Conservation (phyloP, 495 filamentous ascomycete genomes). For the Hypoxylon lienhwacheense region DNA sequence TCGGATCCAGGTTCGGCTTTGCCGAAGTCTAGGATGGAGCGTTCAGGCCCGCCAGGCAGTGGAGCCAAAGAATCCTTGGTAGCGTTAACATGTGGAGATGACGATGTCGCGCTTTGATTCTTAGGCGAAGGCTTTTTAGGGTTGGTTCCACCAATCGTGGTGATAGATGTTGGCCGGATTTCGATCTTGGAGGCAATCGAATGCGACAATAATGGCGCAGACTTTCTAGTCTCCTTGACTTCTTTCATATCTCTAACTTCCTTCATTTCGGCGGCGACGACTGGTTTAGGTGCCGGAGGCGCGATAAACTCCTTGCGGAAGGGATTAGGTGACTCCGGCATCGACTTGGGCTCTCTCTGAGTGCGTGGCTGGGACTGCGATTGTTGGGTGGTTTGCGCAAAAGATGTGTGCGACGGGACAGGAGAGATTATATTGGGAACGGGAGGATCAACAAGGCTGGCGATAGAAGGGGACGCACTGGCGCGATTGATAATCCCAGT, state of each 20-base stretch:
- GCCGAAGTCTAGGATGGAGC: conserved; percentile 56
- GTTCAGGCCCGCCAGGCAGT: conserved; percentile 43
- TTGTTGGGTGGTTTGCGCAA: conserved; percentile 36
- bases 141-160: conserved; percentile 45
- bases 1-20: conserved; percentile 52
- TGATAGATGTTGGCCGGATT: conserved; percentile 43
- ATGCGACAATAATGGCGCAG: conserved; percentile 36
- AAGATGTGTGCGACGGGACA: conserved; percentile 48
- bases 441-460: conserved; percentile 83
- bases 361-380: conserved; percentile 23
- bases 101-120: conserved; percentile 44
- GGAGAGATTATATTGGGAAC: conserved; percentile 50
- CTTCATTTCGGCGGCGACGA: conserved; percentile 36
- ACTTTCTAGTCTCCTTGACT: conserved; percentile 40
- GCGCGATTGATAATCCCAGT: conserved; percentile 59
- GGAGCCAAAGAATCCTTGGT: conserved; percentile 46
- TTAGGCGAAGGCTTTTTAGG: conserved; percentile 43
- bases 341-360: conserved; percentile 29
- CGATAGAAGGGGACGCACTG: conserved; percentile 85
- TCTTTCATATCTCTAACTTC: conserved; percentile 32
- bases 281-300: conserved; percentile 43
- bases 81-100: conserved; percentile 46
- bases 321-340: conserved; percentile 40
- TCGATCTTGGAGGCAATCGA: conserved; percentile 40
- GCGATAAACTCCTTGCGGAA: conserved; percentile 37